Conservation (phyloP, 2,329 filamentous ascomycete species). For the Alternaria rosae region DNA sequence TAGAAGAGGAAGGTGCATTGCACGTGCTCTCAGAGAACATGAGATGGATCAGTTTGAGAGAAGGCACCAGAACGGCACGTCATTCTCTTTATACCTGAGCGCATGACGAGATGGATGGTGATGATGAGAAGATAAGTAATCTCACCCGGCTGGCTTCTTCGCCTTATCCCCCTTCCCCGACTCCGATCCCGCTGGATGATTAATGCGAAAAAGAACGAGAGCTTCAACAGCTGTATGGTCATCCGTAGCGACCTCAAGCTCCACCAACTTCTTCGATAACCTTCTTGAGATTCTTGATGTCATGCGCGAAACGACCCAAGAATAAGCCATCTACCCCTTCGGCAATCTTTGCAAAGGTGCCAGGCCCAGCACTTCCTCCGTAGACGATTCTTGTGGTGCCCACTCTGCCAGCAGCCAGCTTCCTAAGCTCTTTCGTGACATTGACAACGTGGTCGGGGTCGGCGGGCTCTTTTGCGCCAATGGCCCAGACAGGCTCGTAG, state of each 20-base stretch:
- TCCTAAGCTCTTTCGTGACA: conserved; percentile 71
- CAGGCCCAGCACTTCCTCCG: conserved; percentile 82
- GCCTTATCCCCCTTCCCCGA: background rate
- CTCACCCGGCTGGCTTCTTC: background rate
- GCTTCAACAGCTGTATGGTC: background rate
- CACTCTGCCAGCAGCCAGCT: conserved; percentile 59
- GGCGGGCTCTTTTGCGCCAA: conserved; percentile 76
- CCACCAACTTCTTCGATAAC: conserved; percentile 75
- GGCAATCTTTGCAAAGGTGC: conserved; percentile 72
- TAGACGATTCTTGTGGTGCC: conserved; percentile 76
- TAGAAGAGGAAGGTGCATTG: background rate
- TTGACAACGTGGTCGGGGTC: conserved; percentile 74
- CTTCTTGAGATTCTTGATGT: conserved; percentile 73
- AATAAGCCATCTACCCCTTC: conserved; percentile 81
- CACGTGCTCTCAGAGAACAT: background rate
- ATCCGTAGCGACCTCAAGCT: conserved; percentile 21
- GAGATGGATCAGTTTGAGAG: background rate
- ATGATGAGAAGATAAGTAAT: conserved; percentile 1
- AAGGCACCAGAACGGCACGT: background rate
- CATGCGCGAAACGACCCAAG: conserved; percentile 81
- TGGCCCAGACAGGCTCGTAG: conserved; percentile 91
- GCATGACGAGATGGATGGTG: background rate
- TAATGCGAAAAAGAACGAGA: background rate
- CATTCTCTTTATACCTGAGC: background rate
- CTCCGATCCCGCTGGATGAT: background rate